Evolutionary conservation across 805 yeast species (phyloP).

Genomic region (Candida boleticola): DNA sequence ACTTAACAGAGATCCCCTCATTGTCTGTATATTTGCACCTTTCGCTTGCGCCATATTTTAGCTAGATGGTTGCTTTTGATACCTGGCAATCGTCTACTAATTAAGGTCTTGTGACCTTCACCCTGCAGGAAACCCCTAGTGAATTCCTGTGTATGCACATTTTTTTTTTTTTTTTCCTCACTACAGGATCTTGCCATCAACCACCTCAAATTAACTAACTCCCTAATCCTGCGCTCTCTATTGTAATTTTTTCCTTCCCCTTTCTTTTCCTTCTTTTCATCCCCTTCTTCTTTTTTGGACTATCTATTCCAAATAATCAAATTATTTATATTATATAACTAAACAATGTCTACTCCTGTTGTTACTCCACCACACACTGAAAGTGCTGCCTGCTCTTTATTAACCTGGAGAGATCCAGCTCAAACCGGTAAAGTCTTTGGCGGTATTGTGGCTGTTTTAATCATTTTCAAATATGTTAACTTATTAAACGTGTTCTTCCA

Average conservation of each 20-base stretch:
- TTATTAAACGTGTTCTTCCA: constrained; percentile 60
- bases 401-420: constrained; percentile 76
- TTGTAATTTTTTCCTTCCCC: neutral
- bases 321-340: neutral
- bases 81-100: neutral
- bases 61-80: too few species aligned
- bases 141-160: neutral
- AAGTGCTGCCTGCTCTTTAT: constrained; percentile 30
- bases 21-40: neutral
- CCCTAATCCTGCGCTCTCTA: constrained; percentile 1
- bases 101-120: constrained; percentile 5
- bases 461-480: constrained; percentile 62
- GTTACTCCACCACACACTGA: constrained; percentile 10
- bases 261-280: neutral
- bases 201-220: neutral
- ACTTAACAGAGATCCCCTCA: too few species aligned
- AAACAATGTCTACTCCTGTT: constrained; percentile 9
- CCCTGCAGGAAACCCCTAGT: neutral
- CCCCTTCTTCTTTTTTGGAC: neutral
- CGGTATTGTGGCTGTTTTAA: constrained; percentile 50
- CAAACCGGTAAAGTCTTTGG: constrained; percentile 78
- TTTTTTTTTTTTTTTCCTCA: neutral
- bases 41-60: neutral
- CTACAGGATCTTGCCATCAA: constrained; percentile 2
- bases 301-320: neutral